Percentiles rank a stretch among this genome's conserved stretches.
phyloP scores from a whole-genome alignment of 2,329 filamentous ascomycete species.

The Penicillium occitanis region DNA sequence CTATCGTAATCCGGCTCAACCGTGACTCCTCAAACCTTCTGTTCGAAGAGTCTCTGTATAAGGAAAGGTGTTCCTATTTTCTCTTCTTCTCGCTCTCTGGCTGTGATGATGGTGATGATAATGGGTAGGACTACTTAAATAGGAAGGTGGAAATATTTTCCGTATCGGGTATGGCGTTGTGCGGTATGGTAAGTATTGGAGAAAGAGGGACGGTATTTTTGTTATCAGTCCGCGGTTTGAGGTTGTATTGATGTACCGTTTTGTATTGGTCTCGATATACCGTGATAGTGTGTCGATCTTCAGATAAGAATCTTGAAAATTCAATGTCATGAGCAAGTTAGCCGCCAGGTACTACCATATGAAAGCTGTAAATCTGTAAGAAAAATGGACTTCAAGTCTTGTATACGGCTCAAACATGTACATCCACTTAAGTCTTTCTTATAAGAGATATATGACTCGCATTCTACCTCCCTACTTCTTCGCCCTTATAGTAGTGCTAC shows the following conservation, averaged over 20 bases:
- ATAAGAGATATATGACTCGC: neutral
- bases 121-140: neutral
- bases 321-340: neutral
- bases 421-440: neutral
- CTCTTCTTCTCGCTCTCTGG: neutral
- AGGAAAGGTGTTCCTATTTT: neutral
- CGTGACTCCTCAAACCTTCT: neutral
- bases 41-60: neutral
- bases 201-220: neutral
- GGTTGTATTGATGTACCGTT: neutral
- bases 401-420: neutral
- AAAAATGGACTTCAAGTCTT: neutral
- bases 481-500: neutral
- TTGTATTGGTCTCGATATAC: neutral
- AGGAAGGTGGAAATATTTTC: conserved; percentile 15
- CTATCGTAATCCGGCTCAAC: neutral
- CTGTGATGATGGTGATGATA: neutral
- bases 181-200: neutral
- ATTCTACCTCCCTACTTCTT: neutral
- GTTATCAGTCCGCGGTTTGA: neutral
- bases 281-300: neutral
- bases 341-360: neutral
- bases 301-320: neutral
- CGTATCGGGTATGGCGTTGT: neutral
- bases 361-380: too few relatives aligned